These are phyloP conservation scores for Venturia asperata DNA, from an alignment of 2,329 filamentous ascomycete genomes.

Conservation along the genomic window DNA sequence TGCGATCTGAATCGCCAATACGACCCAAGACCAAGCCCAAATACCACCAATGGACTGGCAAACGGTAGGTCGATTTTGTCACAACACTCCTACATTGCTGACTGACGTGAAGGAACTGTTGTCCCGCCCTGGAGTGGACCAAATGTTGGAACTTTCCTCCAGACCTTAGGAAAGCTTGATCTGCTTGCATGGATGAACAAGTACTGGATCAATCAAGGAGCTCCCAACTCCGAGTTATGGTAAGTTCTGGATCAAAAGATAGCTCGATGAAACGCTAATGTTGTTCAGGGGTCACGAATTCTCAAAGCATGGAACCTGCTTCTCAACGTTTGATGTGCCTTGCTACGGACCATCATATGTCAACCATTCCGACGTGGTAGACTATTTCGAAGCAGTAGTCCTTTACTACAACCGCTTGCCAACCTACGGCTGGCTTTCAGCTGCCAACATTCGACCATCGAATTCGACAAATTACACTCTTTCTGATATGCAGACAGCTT, in stretches of 20 bases:
- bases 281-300: constrained; percentile 50
- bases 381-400: constrained; percentile 57
- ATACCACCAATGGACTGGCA: constrained; percentile 53
- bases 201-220: constrained; percentile 49
- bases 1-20: constrained; percentile 60
- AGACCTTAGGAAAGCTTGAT: constrained; percentile 51
- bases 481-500: constrained; percentile 43
- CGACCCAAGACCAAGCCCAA: constrained; percentile 54
- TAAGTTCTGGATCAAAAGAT: not conserved
- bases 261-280: constrained; percentile 35
- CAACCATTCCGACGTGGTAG: constrained; percentile 52
- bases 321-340: constrained; percentile 55
- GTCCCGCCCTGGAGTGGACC: constrained; percentile 54
- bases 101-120: constrained; percentile 28
- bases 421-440: constrained; percentile 54
- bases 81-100: not conserved
- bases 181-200: constrained; percentile 60
- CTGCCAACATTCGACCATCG: constrained; percentile 48
- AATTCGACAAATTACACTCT: constrained; percentile 54
- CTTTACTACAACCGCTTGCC: constrained; percentile 52
- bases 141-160: constrained; percentile 52
- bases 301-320: constrained; percentile 62
- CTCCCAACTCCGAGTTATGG: constrained; percentile 49
- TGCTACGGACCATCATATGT: constrained; percentile 57
- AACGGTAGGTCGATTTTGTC: constrained; percentile 35